phyloP scores from a whole-genome alignment of 345 rosid species.

The Camelina sativa region DNA sequence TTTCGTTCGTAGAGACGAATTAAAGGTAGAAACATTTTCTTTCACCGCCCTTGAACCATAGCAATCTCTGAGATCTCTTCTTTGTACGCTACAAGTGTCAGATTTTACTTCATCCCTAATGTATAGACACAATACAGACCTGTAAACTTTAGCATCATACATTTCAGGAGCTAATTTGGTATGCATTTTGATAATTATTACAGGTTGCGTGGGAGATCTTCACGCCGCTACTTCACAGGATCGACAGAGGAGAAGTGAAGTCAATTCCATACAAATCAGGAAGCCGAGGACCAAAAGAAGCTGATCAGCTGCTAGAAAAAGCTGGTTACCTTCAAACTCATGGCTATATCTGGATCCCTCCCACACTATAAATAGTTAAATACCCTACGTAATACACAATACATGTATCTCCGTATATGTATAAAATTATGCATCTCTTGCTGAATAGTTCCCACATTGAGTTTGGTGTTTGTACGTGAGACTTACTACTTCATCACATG shows the following conservation, averaged over 20 bases:
- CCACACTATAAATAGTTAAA: conserved; percentile 61
- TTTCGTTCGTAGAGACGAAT: conserved; percentile 92
- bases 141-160: neutral
- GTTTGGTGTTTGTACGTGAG: conserved; percentile 35
- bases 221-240: conserved; percentile 86
- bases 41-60: neutral
- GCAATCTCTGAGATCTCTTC: neutral
- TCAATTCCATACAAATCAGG: conserved; percentile 72
- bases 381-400: neutral
- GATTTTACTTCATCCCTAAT: neutral
- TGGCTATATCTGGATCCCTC: conserved; percentile 95
- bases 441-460: neutral
- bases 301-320: conserved; percentile 72
- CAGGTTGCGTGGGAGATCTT: conserved; percentile 97
- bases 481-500: conserved; percentile 10
- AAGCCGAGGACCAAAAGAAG: conserved; percentile 87
- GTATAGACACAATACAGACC: neutral
- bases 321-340: conserved; percentile 90
- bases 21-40: conserved; percentile 59
- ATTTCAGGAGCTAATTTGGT: neutral
- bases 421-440: neutral
- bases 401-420: conserved; percentile 19
- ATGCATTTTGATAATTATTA: conserved; percentile 14
- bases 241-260: conserved; percentile 75
- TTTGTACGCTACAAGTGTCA: neutral